Percentiles rank a stretch among this genome's conserved stretches.
Conservation (phyloP, 768 basidiomycete species). For the Hygrocybe punicea region DNA sequence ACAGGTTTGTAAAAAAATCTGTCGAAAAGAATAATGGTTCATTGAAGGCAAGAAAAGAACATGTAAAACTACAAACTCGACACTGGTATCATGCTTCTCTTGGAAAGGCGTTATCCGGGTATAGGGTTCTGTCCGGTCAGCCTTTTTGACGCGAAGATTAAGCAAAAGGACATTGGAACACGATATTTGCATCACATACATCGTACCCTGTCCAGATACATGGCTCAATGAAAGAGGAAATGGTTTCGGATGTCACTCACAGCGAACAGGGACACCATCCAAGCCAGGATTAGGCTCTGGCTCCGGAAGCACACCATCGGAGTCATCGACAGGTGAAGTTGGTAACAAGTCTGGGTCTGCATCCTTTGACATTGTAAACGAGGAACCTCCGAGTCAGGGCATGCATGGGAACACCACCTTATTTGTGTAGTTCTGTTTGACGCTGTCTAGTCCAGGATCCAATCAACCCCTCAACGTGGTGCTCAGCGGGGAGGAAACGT, state of each 20-base stretch:
- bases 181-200: slow-evolving; percentile 48
- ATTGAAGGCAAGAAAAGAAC: slow-evolving; percentile 12
- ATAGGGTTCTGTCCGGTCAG: slow-evolving; percentile 79
- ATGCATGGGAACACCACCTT: slow-evolving; percentile 33
- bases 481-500: background rate
- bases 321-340: slow-evolving; percentile 59
- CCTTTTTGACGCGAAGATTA: slow-evolving; percentile 43
- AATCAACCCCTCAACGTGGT: no score
- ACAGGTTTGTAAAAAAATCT: slow-evolving; percentile 88
- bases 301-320: slow-evolving; percentile 52
- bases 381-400: slow-evolving; percentile 21
- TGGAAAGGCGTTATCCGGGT: slow-evolving; percentile 82
- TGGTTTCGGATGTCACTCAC: slow-evolving; percentile 47
- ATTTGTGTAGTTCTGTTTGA: slow-evolving; percentile 9
- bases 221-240: slow-evolving; percentile 4
- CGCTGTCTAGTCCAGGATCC: background rate
- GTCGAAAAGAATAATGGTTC: slow-evolving; percentile 7
- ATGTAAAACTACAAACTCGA: slow-evolving; percentile 55
- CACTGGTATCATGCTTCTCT: slow-evolving; percentile 75
- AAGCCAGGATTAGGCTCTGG: slow-evolving; percentile 71
- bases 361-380: background rate
- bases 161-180: slow-evolving; percentile 18
- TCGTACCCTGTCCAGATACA: slow-evolving; percentile 70
- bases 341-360: slow-evolving; percentile 41
- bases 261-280: slow-evolving; percentile 72